These are phyloP conservation scores for Calonectria hongkongensis DNA, from an alignment of 2,329 filamentous ascomycete species.

Conservation along the genomic window DNA sequence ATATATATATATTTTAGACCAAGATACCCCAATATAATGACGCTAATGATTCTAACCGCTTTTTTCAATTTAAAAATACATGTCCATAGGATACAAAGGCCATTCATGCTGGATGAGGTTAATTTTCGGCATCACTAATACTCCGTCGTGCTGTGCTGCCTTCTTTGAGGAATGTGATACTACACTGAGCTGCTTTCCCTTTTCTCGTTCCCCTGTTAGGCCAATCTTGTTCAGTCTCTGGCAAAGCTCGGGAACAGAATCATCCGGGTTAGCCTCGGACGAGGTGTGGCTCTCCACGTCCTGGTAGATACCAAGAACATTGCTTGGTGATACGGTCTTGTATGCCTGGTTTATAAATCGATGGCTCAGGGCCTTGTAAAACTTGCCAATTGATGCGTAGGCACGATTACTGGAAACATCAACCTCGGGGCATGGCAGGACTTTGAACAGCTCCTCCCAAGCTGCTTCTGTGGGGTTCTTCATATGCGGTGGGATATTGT, in stretches of 20 bases:
- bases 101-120: conserved; percentile 9
- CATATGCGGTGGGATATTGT: conserved; percentile 8
- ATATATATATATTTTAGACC: conserved; percentile 39
- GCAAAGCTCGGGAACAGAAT: background rate
- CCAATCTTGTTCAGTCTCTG: background rate
- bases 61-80: conserved; percentile 8
- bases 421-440: conserved; percentile 8
- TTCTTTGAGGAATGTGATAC: background rate
- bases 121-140: background rate
- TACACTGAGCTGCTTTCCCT: background rate
- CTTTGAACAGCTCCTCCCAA: conserved; percentile 14
- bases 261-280: background rate
- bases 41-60: conserved; percentile 36
- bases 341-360: background rate
- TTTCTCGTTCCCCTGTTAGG: background rate
- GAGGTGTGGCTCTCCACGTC: background rate
- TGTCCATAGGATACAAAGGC: conserved; percentile 12
- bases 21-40: conserved; percentile 48
- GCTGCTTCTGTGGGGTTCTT: conserved; percentile 16
- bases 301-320: background rate
- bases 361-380: conserved; percentile 11
- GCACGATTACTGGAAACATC: conserved; percentile 8
- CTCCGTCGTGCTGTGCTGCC: background rate
- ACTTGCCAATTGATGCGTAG: conserved; percentile 5
- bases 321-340: background rate